Evolutionary conservation across 2,329 filamentous ascomycete genomes (phyloP).

Genomic region (Bipolaris sorokiniana): DNA sequence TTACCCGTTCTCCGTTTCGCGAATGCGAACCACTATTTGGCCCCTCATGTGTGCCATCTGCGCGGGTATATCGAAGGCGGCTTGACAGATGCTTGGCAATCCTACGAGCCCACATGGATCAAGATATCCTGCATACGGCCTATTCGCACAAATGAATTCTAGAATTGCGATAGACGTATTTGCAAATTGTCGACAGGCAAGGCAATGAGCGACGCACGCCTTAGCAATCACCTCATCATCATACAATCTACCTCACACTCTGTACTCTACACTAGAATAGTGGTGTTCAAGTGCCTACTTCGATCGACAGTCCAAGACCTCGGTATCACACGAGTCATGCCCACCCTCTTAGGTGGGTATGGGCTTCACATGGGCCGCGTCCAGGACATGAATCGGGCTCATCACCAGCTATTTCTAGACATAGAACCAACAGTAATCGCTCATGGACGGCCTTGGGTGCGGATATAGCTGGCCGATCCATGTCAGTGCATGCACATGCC

Average conservation of each 20-base stretch:
- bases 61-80: not conserved
- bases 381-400: not conserved
- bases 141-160: not conserved
- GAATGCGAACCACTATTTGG: not conserved
- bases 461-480: conserved; percentile 4
- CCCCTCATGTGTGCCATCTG: not conserved
- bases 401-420: not conserved
- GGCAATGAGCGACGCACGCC: too few species aligned
- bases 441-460: not conserved
- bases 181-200: not conserved
- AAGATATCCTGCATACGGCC: not conserved
- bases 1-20: not conserved
- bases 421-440: not conserved
- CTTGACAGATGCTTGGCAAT: not conserved
- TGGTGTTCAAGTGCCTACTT: not conserved
- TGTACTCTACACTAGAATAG: not conserved
- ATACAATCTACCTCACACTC: not conserved
- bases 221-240: not conserved
- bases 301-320: not conserved
- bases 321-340: conserved; percentile 1
- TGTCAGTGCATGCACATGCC: conserved; percentile 6
- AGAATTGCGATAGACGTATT: not conserved
- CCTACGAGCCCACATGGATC: not conserved
- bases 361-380: not conserved
- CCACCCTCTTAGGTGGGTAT: not conserved